A percentile compares a stretch with the other conserved stretches of the same genome.
Evolutionary conservation across 2,329 filamentous ascomycete genomes (phyloP).

Genomic region (Alternaria sp.): DNA sequence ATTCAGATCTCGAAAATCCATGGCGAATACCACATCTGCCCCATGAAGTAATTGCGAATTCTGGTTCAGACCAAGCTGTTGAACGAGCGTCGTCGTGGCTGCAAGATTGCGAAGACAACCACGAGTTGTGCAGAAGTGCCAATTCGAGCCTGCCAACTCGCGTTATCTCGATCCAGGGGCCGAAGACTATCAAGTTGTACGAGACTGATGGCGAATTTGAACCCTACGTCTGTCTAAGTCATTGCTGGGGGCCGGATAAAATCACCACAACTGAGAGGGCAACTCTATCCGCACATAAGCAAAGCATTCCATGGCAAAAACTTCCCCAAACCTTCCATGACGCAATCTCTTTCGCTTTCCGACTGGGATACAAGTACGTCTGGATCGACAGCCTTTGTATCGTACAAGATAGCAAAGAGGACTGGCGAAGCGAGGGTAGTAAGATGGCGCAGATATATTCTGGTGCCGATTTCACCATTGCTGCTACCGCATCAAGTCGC

Average conservation of each 20-base stretch:
- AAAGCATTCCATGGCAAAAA: slow-evolving; percentile 10
- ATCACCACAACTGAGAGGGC: background rate
- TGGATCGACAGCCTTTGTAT: slow-evolving; percentile 32
- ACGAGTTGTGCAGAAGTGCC: background rate
- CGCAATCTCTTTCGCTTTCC: slow-evolving; percentile 16
- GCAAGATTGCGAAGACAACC: background rate
- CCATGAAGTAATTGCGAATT: background rate
- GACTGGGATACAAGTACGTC: slow-evolving; percentile 23
- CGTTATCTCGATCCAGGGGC: slow-evolving; percentile 3
- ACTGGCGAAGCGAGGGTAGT: slow-evolving; percentile 28
- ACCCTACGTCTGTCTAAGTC: slow-evolving; percentile 12
- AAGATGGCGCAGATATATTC: slow-evolving; percentile 28
- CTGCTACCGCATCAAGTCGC: slow-evolving; percentile 7
- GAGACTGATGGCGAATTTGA: slow-evolving; percentile 1
- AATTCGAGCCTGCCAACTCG: slow-evolving; percentile 2
- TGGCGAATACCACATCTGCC: slow-evolving; percentile 2
- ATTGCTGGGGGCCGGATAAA: slow-evolving; percentile 8
- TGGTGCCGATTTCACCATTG: slow-evolving; percentile 21
- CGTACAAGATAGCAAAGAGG: slow-evolving; percentile 23
- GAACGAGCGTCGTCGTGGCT: background rate
- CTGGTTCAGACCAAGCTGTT: background rate
- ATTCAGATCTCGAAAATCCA: background rate
- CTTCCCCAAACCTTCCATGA: slow-evolving; percentile 24
- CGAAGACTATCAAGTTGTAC: background rate
- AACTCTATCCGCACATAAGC: background rate